Conservation (phyloP, 495 filamentous ascomycete species). For the Aspergillus olivimuriae region DNA sequence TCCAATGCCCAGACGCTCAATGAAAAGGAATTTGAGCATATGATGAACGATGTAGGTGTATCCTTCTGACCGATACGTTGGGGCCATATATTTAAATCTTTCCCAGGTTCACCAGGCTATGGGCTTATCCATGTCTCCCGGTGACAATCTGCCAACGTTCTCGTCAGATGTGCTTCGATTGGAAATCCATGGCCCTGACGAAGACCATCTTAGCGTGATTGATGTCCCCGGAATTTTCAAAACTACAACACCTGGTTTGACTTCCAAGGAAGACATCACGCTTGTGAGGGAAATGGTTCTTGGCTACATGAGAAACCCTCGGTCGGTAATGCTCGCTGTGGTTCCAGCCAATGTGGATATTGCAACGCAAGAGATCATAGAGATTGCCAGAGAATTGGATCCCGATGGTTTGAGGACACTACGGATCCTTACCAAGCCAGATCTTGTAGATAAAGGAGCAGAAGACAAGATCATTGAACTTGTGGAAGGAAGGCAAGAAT, state of each 20-base stretch:
- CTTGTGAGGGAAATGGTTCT: slow-evolving; percentile 49
- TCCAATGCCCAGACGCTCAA: too few species aligned
- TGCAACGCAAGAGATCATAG: slow-evolving; percentile 54
- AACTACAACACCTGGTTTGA: slow-evolving; percentile 41
- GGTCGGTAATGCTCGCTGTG: slow-evolving; percentile 54
- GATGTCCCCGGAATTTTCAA: slow-evolving; percentile 61
- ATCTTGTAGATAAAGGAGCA: slow-evolving; percentile 46
- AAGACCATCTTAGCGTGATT: slow-evolving; percentile 54
- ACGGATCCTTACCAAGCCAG: slow-evolving; percentile 56
- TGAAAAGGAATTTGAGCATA: slow-evolving; percentile 10
- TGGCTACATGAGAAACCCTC: slow-evolving; percentile 44
- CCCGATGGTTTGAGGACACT: slow-evolving; percentile 45
- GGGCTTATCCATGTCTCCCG: slow-evolving; percentile 18
- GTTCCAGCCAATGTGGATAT: slow-evolving; percentile 59
- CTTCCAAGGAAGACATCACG: slow-evolving; percentile 41
- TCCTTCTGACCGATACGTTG: too few species aligned
- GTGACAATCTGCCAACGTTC: slow-evolving; percentile 32
- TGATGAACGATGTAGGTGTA: slow-evolving; percentile 26
- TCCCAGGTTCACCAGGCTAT: slow-evolving; percentile 17
- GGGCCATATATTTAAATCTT: too few species aligned
- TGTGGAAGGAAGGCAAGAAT: slow-evolving; percentile 33
- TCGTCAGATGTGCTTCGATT: slow-evolving; percentile 52
- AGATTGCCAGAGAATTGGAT: slow-evolving; percentile 46
- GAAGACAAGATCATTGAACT: slow-evolving; percentile 40
- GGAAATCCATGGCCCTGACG: slow-evolving; percentile 50